A percentile compares a stretch with the other conserved stretches of the same genome.
phyloP scores from a whole-genome alignment of 2,329 filamentous ascomycete genomes.

The Hymenoscyphus scutula region DNA sequence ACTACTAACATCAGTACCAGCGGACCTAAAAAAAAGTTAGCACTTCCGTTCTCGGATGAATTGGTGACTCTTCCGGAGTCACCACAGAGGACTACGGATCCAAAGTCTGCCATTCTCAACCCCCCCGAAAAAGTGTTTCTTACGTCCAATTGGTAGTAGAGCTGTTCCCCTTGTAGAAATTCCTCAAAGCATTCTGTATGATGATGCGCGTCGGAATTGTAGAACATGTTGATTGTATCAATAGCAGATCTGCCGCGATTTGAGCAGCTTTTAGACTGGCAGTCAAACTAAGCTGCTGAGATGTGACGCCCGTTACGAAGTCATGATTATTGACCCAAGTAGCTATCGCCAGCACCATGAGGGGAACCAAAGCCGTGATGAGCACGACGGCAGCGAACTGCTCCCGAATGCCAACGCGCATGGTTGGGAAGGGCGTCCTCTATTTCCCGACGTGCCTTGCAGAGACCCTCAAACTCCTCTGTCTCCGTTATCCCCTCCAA shows the following conservation, averaged over 20 bases:
- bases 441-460: background rate
- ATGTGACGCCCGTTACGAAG: conserved; percentile 56
- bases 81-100: background rate
- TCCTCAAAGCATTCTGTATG: conserved; percentile 51
- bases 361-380: conserved; percentile 67
- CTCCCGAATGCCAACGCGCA: conserved; percentile 85
- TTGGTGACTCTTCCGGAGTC: background rate
- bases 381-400: conserved; percentile 82
- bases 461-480: background rate
- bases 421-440: conserved; percentile 37
- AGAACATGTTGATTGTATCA: conserved; percentile 72
- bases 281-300: conserved; percentile 68
- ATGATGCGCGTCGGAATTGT: conserved; percentile 68
- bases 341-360: conserved; percentile 77
- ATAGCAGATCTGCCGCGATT: conserved; percentile 72
- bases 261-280: conserved; percentile 85
- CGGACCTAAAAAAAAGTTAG: conserved; percentile 31
- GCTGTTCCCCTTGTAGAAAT: conserved; percentile 56
- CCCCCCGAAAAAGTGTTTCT: conserved; percentile 1
- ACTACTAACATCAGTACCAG: conserved; percentile 64
- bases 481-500: background rate
- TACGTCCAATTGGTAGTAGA: conserved; percentile 57
- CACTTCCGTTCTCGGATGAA: background rate
- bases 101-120: background rate
- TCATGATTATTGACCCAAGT: conserved; percentile 61